phyloP scores from a whole-genome alignment of 768 basidiomycete genomes.

The Phanerochaete sordida region DNA sequence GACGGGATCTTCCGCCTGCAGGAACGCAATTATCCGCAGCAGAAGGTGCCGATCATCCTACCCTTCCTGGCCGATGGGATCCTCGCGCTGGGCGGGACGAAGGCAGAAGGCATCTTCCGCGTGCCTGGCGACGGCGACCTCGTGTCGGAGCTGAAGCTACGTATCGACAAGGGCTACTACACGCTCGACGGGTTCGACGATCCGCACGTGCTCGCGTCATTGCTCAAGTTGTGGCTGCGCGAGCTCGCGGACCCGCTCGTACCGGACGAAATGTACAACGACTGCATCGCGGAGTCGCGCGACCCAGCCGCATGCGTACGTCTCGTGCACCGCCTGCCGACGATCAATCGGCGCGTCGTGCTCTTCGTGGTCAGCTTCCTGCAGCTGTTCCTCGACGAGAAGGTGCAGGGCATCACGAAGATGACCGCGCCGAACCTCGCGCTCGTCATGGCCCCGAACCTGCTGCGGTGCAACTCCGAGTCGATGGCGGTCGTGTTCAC shows the following conservation, averaged over 20 bases:
- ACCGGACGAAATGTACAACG: conserved; percentile 89
- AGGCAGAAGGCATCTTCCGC: conserved; percentile 89
- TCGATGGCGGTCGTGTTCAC: conserved; percentile 89
- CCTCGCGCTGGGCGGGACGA: conserved; percentile 80
- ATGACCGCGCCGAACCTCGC: conserved; percentile 91
- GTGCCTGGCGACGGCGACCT: conserved; percentile 88
- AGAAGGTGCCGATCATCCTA: conserved; percentile 88
- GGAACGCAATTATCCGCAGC: conserved; percentile 78
- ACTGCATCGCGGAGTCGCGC: conserved; percentile 69
- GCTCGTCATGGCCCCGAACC: conserved; percentile 88
- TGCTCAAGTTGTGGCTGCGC: conserved; percentile 91
- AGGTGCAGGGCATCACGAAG: conserved; percentile 69
- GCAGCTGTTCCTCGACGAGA: conserved; percentile 82
- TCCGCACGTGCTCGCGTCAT: conserved; percentile 83
- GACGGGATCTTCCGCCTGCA: conserved; percentile 82
- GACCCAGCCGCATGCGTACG: conserved; percentile 68
- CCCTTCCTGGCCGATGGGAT: conserved; percentile 93
- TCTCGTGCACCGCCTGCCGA: conserved; percentile 76
- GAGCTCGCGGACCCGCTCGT: conserved; percentile 92
- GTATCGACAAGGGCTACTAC: conserved; percentile 90
- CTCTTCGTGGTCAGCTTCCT: conserved; percentile 89
- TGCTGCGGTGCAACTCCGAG: conserved; percentile 82
- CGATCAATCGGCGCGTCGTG: conserved; percentile 81
- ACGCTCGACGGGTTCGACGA: conserved; percentile 88
- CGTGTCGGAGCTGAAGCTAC: conserved; percentile 83